Base-by-base conservation (phyloP, 2,329 filamentous ascomycete species). In the Aspergillus sp. region DNA sequence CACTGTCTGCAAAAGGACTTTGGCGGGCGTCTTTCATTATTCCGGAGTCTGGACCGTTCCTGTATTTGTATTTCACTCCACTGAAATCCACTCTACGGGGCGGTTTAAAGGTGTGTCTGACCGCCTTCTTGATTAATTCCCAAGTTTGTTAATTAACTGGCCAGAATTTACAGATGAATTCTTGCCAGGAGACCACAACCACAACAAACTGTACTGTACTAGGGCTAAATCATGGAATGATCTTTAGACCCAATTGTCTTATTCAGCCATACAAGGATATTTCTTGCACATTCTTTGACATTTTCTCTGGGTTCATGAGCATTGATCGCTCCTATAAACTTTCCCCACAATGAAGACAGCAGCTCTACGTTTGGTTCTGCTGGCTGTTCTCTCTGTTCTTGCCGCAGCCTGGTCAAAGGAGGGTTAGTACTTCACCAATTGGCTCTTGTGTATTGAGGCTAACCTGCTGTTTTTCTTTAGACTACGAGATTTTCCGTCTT, bases 401-500 rank as follows among this genome's bases (percentile, higher is more conserved):
- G 84, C 84, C 59, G 84, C 87, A 50, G 90, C 90, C 47, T 96
- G 92, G 91, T 87, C 86, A 57, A 95, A 95, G 77, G 91, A 96
- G 83, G 90, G 90, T 90, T 35, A n/a, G 76, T 66, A 80, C 73
- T 17, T 51, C 43, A 12, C 21, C 51, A 53, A 46, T 46, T 55
- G 15, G 27, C 25, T 54, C 44, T 23, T 45, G 35, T 31, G 19
- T 2, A n/a, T 39, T 6, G 40, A n/a, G 6, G 9, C 17, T 31
- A 19, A 39, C 39, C 53, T 51, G 47, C 31, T 31, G 23, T 58
- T 35, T 51, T 27, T 41, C 14, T 37, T 43, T 61, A 96, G 95
- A 99, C 78, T 91, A 96, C 73, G 95, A 99, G 79, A 98, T 99
- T 79, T 99, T 99, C 81, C 90, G 92, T 68, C 83, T 99, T 62